Base-by-base conservation (phyloP, 495 filamentous ascomycete species). In the Annulohypoxylon stygium region DNA sequence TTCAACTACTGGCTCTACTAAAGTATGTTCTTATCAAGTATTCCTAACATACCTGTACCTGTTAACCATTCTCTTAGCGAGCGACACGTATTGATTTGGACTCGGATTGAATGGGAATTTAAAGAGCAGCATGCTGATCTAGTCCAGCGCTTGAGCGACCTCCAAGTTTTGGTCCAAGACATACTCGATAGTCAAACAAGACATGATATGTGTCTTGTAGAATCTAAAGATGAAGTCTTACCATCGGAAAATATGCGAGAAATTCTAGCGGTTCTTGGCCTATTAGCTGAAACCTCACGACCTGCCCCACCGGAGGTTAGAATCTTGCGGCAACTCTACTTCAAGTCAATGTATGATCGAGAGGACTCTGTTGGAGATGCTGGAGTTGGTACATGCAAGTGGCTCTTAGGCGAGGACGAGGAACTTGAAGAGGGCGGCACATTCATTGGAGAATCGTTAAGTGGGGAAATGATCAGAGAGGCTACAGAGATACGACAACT, bases 271-370 rank as follows among this genome's bases (percentile, higher is more conserved):
- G 23, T 23, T 14, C 50, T 53, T 9, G n/a, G 23, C 50, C 4
- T 11, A 53, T 33, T 53, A 12, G 6, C 30, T 12, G 23, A 33
- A 12, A 7, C 11, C 9, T 53, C 50, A 33, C 50, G 11, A 25
- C 23, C n/a, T 20, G 7, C 50, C 23, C 30, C 50, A 23, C 50
- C 50, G 4, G 50, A 53, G 25, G 25, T 53, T 2, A 53, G 50
- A 53, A 20, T 53, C 23, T 53, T 53, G 20, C 23, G 50, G 10
- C 50, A 53, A n/a, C 50, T 53, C 50, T 53, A 53, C 50, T 53
- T 53, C 50, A 53, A 53, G 30, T 30, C 50, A 33, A 53, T 53
- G 50, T 53, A 53, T 33, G 50, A 26, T 53, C 50, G 50, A 5
- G 50, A 53, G 11, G 23, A 53, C 3, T 30, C 20, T 14, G 25